Evolutionary conservation across 2,329 filamentous ascomycete species (phyloP).

Genomic region (Fusarium sp.): DNA sequence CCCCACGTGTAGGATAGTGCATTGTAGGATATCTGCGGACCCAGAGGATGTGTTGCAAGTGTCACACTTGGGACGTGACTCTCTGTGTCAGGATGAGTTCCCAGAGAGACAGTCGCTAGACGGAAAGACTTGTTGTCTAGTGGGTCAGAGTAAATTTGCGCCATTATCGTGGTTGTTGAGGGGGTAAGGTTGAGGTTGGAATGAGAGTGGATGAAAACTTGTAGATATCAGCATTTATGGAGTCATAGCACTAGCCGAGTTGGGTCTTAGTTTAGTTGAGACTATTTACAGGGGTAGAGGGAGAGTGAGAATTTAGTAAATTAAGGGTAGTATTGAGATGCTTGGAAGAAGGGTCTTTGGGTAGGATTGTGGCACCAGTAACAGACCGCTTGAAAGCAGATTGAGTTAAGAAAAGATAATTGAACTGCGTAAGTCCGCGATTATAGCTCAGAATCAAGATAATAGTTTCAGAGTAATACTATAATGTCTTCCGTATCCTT

Average conservation of each 20-base stretch:
- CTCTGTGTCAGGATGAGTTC: rapidly evolving
- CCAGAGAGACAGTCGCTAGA: background rate
- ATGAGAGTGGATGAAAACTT: background rate
- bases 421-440: too few species aligned
- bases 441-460: too few species aligned
- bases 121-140: background rate
- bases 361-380: background rate
- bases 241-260: background rate
- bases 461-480: too few species aligned
- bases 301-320: background rate
- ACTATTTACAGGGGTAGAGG: background rate
- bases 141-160: background rate
- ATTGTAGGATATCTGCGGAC: background rate
- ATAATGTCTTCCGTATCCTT: too few species aligned
- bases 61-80: background rate
- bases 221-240: background rate
- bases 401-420: too few species aligned
- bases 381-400: too few species aligned
- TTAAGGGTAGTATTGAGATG: background rate
- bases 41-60: background rate
- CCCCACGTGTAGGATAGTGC: conserved; percentile 19
- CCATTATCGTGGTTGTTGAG: background rate
- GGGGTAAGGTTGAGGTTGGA: background rate
- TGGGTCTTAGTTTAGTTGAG: background rate
- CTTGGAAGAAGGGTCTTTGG: rapidly evolving